phyloP scores from a whole-genome alignment of 208 protist species.

The Acanthamoeba divionensis region DNA sequence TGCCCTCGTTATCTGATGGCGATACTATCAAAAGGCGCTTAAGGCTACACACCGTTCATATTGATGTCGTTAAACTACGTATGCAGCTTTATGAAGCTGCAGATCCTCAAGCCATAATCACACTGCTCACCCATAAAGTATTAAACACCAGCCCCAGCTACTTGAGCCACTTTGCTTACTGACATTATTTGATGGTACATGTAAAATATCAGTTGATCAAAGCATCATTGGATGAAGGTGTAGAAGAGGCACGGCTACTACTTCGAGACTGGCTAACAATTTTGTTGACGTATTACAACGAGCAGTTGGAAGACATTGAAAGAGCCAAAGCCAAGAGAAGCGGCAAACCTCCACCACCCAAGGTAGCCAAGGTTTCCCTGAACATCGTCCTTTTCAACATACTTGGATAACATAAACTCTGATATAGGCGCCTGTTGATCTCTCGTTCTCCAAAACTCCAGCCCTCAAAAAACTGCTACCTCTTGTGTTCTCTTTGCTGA shows the following conservation, averaged over 20 bases:
- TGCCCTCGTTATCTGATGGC: conserved; percentile 12
- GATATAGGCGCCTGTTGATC: not conserved
- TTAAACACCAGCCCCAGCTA: not conserved
- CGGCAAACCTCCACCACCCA: not conserved
- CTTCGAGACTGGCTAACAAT: conserved; percentile 25
- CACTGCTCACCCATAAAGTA: conserved; percentile 47
- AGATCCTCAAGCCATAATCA: not conserved
- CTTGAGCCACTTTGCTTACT: not conserved
- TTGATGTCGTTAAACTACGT: not conserved
- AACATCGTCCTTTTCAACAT: not conserved
- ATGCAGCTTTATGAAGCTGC: not conserved
- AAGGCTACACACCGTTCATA: conserved; percentile 6
- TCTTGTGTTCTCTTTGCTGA: conserved; percentile 25
- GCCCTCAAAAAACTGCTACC: not conserved
- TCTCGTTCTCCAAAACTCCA: not conserved
- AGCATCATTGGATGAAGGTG: conserved; percentile 22
- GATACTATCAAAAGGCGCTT: conserved; percentile 13
- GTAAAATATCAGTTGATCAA: conserved; percentile 1
- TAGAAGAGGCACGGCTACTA: conserved; percentile 18
- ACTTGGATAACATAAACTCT: not conserved
- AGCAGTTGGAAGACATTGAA: not conserved
- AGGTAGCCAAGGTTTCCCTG: not conserved
- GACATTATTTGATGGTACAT: not conserved
- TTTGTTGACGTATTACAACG: conserved; percentile 1
- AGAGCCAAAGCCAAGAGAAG: not conserved